Evolutionary conservation across 2,329 filamentous ascomycete species (phyloP), one percentile per base, ranked within the genome.

Genomic region (Zymoseptoria brevis): DNA sequence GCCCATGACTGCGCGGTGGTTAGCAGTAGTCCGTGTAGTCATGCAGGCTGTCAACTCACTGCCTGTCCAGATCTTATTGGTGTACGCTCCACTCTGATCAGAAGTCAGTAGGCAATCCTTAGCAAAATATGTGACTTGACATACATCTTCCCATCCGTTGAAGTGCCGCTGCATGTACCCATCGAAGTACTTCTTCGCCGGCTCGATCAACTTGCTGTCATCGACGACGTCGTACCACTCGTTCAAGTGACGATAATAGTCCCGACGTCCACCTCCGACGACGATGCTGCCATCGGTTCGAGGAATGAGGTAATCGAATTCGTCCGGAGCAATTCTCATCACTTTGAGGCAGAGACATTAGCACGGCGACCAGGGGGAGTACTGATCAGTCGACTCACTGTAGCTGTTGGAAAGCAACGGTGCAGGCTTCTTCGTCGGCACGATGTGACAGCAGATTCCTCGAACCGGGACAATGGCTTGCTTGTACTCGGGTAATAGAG

Each of bases 121-220:
- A 16, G 4, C 50, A 21, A 19, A 19, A 26, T 8, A 29, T 29
- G 51, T 3, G 19, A 26, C 22, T 53, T 29, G n/a, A 51, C 50
- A 8, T 19, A 51, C 50, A 21, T 75, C 63, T 53, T 81, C 77
- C 80, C 80, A 83, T 0, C 80, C 80, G 0, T 61, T 67, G 57
- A 81, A 81, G 53, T 74, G 73, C 4, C 73, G 67, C 60, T 78
- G 76, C 75, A 82, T 81, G 57, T 79, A 80, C 0, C 71, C 71
- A 21, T 77, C 71, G 61, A 80, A 83, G 65, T 81, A 78, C 22
- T 68, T 54, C 35, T 71, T 70, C 0, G 76, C 76, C 0, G 69
- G 61, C 3, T 74, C 72, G n/a, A 83, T 78, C 3, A 78, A 64
- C 4, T 68, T 71, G 4, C 72, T 70, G 64, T 83, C 81, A 54